These are phyloP conservation scores for Isochrysis galbana DNA, from an alignment of 78 protist genomes.

Conservation along the genomic window DNA sequence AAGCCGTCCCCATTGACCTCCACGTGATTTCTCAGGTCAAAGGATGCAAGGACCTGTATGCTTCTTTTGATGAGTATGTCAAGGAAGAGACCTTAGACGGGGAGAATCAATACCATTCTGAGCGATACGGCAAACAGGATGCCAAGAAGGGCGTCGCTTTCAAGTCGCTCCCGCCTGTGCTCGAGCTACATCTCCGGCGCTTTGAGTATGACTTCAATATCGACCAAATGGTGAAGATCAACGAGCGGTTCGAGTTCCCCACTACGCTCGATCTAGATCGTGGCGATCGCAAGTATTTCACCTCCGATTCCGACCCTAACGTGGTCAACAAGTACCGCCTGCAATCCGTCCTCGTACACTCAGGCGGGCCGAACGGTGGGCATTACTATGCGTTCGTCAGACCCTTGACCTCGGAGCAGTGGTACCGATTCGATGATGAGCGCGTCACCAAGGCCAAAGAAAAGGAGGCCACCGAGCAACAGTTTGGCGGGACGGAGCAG, in stretches of 20 bases:
- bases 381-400: slow-evolving; percentile 92
- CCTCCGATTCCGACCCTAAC: neutral
- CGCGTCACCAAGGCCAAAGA: slow-evolving; percentile 50
- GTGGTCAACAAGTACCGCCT: slow-evolving; percentile 38
- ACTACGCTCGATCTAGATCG: slow-evolving; percentile 52
- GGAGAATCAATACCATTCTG: slow-evolving; percentile 84
- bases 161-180: slow-evolving; percentile 88
- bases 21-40: too few relatives aligned
- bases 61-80: slow-evolving; percentile 78
- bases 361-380: slow-evolving; percentile 92
- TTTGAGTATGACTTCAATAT: slow-evolving; percentile 88
- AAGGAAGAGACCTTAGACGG: slow-evolving; percentile 87
- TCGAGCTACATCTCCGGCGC: slow-evolving; percentile 93
- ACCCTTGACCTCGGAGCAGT: slow-evolving; percentile 59
- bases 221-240: slow-evolving; percentile 85
- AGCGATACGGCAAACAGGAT: slow-evolving; percentile 81
- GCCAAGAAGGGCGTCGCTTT: slow-evolving; percentile 86
- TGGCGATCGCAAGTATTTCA: neutral
- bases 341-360: slow-evolving; percentile 91
- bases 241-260: slow-evolving; percentile 61
- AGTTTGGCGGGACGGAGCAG: slow-evolving; percentile 73
- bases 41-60: slow-evolving; percentile 63
- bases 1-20: slow-evolving; percentile 75
- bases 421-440: slow-evolving; percentile 92
- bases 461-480: slow-evolving; percentile 71